Percentiles rank a stretch among this genome's conserved stretches.
Evolutionary conservation across 2,329 filamentous ascomycete species (phyloP).

Genomic region (Tothia fuscella): DNA sequence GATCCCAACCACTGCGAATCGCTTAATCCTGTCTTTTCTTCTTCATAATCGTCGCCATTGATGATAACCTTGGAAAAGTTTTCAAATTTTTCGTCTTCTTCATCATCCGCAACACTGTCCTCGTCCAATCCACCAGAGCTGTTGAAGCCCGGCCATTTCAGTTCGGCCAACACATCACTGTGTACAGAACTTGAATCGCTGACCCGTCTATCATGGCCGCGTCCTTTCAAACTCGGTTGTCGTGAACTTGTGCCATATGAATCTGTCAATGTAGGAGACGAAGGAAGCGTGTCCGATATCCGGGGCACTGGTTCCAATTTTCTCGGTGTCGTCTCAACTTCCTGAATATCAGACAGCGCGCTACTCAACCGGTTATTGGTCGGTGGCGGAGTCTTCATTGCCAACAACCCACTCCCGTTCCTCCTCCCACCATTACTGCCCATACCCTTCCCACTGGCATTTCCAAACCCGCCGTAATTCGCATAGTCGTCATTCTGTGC

Average conservation of each 20-base stretch:
- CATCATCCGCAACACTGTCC: conserved; percentile 13
- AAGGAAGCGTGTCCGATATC: conserved; percentile 16
- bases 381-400: not conserved
- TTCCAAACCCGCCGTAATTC: no score
- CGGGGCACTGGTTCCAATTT: not conserved
- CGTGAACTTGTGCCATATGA: conserved; percentile 8
- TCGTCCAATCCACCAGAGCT: conserved; percentile 10
- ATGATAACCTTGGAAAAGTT: conserved; percentile 16
- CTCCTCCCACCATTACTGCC: no score
- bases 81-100: conserved; percentile 19
- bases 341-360: conserved; percentile 2
- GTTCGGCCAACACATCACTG: conserved; percentile 32
- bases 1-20: conserved; percentile 6
- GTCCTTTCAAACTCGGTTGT: not conserved
- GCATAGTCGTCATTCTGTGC: not conserved
- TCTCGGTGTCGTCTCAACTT: conserved; percentile 8
- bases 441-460: no score
- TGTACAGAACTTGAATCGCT: conserved; percentile 26
- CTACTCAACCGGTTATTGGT: not conserved
- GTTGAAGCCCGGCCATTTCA: conserved; percentile 27
- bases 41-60: conserved; percentile 17
- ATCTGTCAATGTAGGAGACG: conserved; percentile 22
- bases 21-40: not conserved
- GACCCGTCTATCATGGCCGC: not conserved
- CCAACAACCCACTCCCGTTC: no score